Conservation (phyloP, 2,329 filamentous ascomycete species). For the Fusarium equiseti region DNA sequence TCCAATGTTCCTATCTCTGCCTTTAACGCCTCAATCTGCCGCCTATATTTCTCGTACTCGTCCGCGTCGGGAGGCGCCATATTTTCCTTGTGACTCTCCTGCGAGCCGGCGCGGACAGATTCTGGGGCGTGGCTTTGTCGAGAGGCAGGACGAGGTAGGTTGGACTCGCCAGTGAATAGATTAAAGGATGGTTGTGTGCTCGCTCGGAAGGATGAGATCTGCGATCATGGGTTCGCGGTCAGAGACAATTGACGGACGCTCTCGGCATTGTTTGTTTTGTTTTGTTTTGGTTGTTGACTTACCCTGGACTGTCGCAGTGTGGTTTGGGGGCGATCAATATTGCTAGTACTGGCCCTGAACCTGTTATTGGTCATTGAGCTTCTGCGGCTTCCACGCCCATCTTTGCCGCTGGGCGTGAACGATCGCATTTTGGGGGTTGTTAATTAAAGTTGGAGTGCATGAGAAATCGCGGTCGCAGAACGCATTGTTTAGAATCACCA, state of each 20-base stretch:
- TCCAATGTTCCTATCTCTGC: slow-evolving; percentile 88
- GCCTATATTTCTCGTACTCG: slow-evolving; percentile 68
- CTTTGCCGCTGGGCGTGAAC: slow-evolving; percentile 51
- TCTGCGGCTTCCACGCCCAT: slow-evolving; percentile 48
- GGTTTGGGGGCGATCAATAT: slow-evolving; percentile 53
- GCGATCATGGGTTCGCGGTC: slow-evolving; percentile 7
- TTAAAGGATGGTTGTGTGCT: slow-evolving; percentile 68
- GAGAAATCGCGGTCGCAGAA: slow-evolving; percentile 28
- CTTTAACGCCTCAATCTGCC: slow-evolving; percentile 80
- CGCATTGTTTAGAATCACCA: slow-evolving; percentile 40
- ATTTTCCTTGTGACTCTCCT: slow-evolving; percentile 71
- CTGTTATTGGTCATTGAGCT: slow-evolving; percentile 47
- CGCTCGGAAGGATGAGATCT: slow-evolving; percentile 63
- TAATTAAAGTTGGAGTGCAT: slow-evolving; percentile 3
- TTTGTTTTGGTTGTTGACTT: slow-evolving; percentile 48
- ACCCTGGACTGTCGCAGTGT: slow-evolving; percentile 55
- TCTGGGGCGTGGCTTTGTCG: slow-evolving; percentile 57
- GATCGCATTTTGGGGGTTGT: slow-evolving; percentile 50
- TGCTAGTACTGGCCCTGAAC: slow-evolving; percentile 54
- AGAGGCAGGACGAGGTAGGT: slow-evolving; percentile 53
- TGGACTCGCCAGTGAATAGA: slow-evolving; percentile 67
- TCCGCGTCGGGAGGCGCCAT: slow-evolving; percentile 69
- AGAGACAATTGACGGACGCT: slow-evolving; percentile 12
- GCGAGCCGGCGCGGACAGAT: slow-evolving; percentile 62
- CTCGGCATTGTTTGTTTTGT: slow-evolving; percentile 34